Evolutionary conservation across 371 early-diverging fungal genomes (phyloP).

Genomic region (Coemansia sp.): DNA sequence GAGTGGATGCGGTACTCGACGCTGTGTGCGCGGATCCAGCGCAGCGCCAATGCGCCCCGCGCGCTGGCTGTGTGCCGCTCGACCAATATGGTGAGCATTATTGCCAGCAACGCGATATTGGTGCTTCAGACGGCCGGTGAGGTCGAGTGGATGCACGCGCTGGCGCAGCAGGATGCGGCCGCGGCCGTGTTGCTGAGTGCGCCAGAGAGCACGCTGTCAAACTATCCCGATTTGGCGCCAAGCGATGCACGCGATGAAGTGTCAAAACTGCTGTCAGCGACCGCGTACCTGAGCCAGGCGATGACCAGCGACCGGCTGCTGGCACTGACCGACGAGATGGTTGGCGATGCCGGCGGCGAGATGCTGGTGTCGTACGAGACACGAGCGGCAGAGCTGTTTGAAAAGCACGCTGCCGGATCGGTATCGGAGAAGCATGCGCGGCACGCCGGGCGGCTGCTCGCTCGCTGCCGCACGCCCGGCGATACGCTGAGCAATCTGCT

Average conservation of each 20-base stretch:
- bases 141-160: constrained; percentile 39
- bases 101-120: constrained; percentile 28
- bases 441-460: constrained; percentile 20
- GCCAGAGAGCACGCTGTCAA: constrained; percentile 10
- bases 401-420: constrained; percentile 16
- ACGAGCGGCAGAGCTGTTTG: constrained; percentile 46
- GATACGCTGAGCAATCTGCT: constrained; percentile 22
- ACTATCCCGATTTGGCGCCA: constrained; percentile 27
- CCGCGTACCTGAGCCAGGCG: constrained; percentile 13
- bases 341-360: constrained; percentile 37
- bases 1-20: constrained; percentile 53
- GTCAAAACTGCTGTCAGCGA: constrained; percentile 27
- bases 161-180: constrained; percentile 24
- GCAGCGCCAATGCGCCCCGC: constrained; percentile 28
- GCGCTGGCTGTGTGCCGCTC: constrained; percentile 35
- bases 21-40: constrained; percentile 48
- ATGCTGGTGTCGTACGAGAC: constrained; percentile 38
- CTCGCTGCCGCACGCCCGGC: constrained; percentile 21
- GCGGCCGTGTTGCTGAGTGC: constrained; percentile 34
- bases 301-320: constrained; percentile 18
- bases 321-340: constrained; percentile 26
- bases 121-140: constrained; percentile 32
- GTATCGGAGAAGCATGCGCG: constrained; percentile 11
- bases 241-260: constrained; percentile 27
- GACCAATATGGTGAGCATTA: constrained; percentile 45